These are phyloP conservation scores for Lasiosphaeria hispida DNA, from an alignment of 495 filamentous ascomycete genomes.

Conservation along the genomic window DNA sequence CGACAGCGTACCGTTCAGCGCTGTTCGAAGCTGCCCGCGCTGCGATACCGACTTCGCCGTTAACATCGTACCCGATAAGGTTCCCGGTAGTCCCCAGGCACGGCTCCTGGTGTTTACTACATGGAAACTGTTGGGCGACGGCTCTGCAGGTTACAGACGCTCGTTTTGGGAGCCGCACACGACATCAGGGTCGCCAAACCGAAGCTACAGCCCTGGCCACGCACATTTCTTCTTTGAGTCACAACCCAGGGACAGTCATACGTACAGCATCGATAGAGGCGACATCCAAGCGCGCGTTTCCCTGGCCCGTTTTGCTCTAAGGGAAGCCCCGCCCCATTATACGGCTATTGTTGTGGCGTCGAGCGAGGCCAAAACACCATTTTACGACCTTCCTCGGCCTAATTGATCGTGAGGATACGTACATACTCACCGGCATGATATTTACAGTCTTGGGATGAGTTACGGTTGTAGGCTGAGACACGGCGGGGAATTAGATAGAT, in stretches of 20 bases:
- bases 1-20: constrained; percentile 8
- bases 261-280: neutral
- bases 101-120: constrained; percentile 11
- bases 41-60: constrained; percentile 16
- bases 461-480: neutral
- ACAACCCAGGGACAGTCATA: neutral
- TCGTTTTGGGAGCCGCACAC: constrained; percentile 1
- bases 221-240: constrained; percentile 1
- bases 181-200: constrained; percentile 2
- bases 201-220: constrained; percentile 3
- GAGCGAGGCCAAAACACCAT: neutral
- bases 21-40: constrained; percentile 10
- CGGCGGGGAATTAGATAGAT: neutral
- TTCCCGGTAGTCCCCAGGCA: constrained; percentile 8
- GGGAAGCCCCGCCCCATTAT: constrained; percentile 4
- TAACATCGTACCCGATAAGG: constrained; percentile 8
- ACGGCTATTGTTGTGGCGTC: neutral
- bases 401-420: neutral
- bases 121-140: constrained; percentile 11
- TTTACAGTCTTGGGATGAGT: neutral
- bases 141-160: neutral
- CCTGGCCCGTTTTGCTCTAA: constrained; percentile 1
- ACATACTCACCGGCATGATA: neutral
- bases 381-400: neutral
- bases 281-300: constrained; percentile 6